Percentiles rank a stretch among this genome's conserved stretches.
Conservation (phyloP, 2,329 filamentous ascomycete genomes). For the Alternaria sp. region DNA sequence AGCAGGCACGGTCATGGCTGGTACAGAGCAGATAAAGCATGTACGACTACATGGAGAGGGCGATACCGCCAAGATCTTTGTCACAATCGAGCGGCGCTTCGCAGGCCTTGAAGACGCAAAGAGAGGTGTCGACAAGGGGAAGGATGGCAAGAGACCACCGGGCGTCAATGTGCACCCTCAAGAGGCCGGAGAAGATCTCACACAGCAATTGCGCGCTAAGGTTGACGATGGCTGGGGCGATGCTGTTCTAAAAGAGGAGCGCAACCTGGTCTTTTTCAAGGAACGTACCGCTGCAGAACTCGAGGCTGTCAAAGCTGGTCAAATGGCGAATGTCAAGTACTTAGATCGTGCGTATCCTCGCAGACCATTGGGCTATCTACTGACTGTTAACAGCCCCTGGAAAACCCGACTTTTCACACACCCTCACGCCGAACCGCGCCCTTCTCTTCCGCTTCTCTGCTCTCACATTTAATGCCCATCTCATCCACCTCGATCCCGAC, state of each 20-base stretch:
- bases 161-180: neutral
- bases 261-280: constrained; percentile 72
- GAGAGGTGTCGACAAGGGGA: neutral
- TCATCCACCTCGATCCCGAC: constrained; percentile 81
- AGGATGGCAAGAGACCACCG: neutral
- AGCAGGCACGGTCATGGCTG: constrained; percentile 31
- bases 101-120: constrained; percentile 36
- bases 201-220: constrained; percentile 6
- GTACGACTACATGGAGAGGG: constrained; percentile 61
- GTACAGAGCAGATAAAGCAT: constrained; percentile 57
- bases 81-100: constrained; percentile 66
- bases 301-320: constrained; percentile 37
- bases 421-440: constrained; percentile 70
- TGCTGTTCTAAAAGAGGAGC: constrained; percentile 63
- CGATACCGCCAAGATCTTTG: constrained; percentile 64
- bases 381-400: constrained; percentile 55
- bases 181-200: neutral
- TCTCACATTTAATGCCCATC: constrained; percentile 86
- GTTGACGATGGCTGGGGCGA: constrained; percentile 33
- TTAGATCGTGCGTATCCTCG: constrained; percentile 44
- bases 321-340: constrained; percentile 46
- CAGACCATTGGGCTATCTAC: neutral
- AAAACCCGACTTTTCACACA: constrained; percentile 64
- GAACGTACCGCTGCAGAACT: constrained; percentile 55
- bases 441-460: constrained; percentile 92